Evolutionary conservation across 176 grass and related monocot species (phyloP), one percentile per base, ranked within the genome.

Genomic region (Themeda triandra): DNA sequence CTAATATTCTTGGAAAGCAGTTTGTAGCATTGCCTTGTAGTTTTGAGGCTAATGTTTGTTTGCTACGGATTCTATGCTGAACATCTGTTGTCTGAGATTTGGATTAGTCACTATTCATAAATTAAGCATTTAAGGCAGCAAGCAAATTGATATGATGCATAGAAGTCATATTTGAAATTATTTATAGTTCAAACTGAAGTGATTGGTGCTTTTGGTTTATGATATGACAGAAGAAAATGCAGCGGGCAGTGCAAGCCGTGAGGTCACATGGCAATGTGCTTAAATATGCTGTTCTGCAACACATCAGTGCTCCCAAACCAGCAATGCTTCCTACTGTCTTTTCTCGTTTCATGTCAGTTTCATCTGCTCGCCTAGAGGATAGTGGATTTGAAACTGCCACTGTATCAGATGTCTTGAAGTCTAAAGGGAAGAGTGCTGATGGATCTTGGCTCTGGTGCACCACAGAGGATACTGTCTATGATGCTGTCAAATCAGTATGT

Each of bases 401-500:
- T 76, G 82, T 99, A 71, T 29, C 88, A 23, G 93, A 99, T 85
- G 65, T 99, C 72, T 73, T 99, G 74, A 96, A 93, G 83, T 77
- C 70, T 23, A 99, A 99, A 71, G 94, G 97, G 39, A 94, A 99
- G 89, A 80, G 88, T 86, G 97, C 93, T 71, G 97, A 99, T 79
- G 97, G 97, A 64, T 99, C 97, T 69, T 96, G 93, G 97, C 93
- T 99, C 49, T 99, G 84, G 90, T 99, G 97, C 86, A 96, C 97
- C 44, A 99, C 93, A 6, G 89, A 99, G 32, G 97, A 99, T 46
- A 87, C 14, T 48, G 96, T 99, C 31, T 99, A 99, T 81, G 88
- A 99, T 80, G 96, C 96, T 67, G 97, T 99, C 66, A 93, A 99
- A 92, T 96, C 93, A 24, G 97, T 99, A 94, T 81, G 45, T 71